A percentile compares a stretch with the other conserved stretches of the same genome.
These are phyloP conservation scores for Phytophthora tentaculata DNA, from an alignment of 352 stramenopile genomes.

Conservation along the genomic window DNA sequence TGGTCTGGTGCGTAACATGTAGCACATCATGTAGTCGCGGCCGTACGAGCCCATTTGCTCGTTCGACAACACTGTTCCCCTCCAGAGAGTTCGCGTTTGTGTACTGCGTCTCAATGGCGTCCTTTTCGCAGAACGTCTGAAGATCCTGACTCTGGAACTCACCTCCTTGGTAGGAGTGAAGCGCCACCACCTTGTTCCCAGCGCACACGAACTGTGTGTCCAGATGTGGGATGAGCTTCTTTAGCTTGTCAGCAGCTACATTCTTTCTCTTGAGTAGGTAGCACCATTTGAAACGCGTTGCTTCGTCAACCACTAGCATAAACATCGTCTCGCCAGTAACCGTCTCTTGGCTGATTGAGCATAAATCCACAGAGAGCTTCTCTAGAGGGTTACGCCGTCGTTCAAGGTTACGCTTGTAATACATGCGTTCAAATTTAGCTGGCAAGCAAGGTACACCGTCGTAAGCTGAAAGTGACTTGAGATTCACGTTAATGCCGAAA, in stretches of 20 bases:
- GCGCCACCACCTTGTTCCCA: background rate
- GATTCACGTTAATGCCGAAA: slow-evolving; percentile 25
- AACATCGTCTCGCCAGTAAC: slow-evolving; percentile 15
- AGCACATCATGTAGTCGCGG: slow-evolving; percentile 21
- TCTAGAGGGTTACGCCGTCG: background rate
- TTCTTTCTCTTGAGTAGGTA: slow-evolving; percentile 12
- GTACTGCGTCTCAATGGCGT: slow-evolving; percentile 9
- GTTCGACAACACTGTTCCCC: slow-evolving; percentile 27
- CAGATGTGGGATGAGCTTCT: slow-evolving; percentile 1
- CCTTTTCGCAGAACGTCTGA: slow-evolving; percentile 5
- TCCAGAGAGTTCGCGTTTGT: slow-evolving; percentile 27
- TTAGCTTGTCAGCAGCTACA: slow-evolving; percentile 6
- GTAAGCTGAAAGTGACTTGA: slow-evolving; percentile 2
- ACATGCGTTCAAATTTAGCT: slow-evolving; percentile 8
- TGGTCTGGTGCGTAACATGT: slow-evolving; percentile 10
- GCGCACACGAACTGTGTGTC: slow-evolving; percentile 13
- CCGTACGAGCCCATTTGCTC: slow-evolving; percentile 7
- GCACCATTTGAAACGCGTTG: slow-evolving; percentile 27
- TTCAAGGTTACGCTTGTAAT: background rate
- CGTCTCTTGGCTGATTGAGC: slow-evolving; percentile 6
- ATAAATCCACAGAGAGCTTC: too few species aligned
- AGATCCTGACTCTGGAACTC: slow-evolving; percentile 14
- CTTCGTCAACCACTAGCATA: slow-evolving; percentile 28
- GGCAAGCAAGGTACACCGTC: slow-evolving; percentile 11
- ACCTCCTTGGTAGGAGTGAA: slow-evolving; percentile 27